Percentiles rank a stretch among this genome's conserved stretches.
These are phyloP conservation scores for Meyerozyma smithsonii DNA, from an alignment of 1,139 yeast genomes.

Conservation along the genomic window DNA sequence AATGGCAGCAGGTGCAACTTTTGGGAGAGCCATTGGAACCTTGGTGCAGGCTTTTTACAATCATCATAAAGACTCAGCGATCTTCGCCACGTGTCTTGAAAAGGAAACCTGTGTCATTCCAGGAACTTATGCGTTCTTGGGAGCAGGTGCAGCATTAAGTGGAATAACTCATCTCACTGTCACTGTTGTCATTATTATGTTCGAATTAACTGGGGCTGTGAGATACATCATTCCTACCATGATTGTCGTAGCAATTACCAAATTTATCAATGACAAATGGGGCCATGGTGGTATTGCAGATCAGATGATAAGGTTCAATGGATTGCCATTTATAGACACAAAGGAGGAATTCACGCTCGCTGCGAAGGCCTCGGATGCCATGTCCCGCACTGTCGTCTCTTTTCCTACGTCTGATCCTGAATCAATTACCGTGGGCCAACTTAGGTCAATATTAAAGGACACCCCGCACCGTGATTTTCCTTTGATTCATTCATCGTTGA, in stretches of 20 bases:
- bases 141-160: slow-evolving; percentile 93
- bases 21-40: slow-evolving; percentile 81
- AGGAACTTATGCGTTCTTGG: slow-evolving; percentile 93
- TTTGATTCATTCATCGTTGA: slow-evolving; percentile 30
- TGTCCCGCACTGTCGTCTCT: slow-evolving; percentile 53
- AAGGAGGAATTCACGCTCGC: slow-evolving; percentile 62
- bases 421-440: slow-evolving; percentile 27
- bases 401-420: slow-evolving; percentile 37
- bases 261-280: slow-evolving; percentile 66
- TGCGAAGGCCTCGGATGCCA: slow-evolving; percentile 54
- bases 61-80: slow-evolving; percentile 29
- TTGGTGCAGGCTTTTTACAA: slow-evolving; percentile 56
- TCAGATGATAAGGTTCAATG: slow-evolving; percentile 86
- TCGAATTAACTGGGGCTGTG: slow-evolving; percentile 92
- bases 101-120: slow-evolving; percentile 65
- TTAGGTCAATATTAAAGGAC: slow-evolving; percentile 33
- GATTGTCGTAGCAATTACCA: slow-evolving; percentile 93
- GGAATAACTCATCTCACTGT: slow-evolving; percentile 92
- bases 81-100: slow-evolving; percentile 46
- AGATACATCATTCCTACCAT: slow-evolving; percentile 88
- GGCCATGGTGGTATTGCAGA: slow-evolving; percentile 91
- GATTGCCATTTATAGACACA: slow-evolving; percentile 78
- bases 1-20: slow-evolving; percentile 94
- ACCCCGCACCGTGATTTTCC: slow-evolving; percentile 55
- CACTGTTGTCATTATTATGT: slow-evolving; percentile 91